A percentile compares a stretch with the other conserved stretches of the same genome.
These are phyloP conservation scores for Saturnispora zaruensis DNA, from an alignment of 805 yeast genomes.

Conservation along the genomic window DNA sequence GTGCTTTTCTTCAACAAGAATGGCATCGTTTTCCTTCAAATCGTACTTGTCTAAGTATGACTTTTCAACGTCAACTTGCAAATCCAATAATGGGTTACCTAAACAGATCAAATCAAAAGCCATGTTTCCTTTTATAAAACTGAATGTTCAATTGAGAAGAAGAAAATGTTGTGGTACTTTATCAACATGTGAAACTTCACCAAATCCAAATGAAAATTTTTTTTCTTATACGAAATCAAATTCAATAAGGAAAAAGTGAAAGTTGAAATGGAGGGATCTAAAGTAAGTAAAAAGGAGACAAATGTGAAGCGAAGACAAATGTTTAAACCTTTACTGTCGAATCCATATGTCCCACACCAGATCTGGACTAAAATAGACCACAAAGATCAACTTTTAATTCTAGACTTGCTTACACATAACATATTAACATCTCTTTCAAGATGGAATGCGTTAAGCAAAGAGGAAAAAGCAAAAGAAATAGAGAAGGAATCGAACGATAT, in stretches of 20 bases:
- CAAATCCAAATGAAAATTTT: not conserved
- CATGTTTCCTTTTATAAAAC: slow-evolving; percentile 29
- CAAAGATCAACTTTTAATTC: slow-evolving; percentile 23
- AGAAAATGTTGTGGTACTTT: not conserved
- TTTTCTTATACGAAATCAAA: not conserved
- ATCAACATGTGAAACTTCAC: slow-evolving; percentile 6
- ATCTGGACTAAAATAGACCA: slow-evolving; percentile 35
- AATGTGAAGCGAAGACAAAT: slow-evolving; percentile 47
- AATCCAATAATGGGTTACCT: slow-evolving; percentile 83
- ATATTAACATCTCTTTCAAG: slow-evolving; percentile 11
- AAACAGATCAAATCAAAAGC: slow-evolving; percentile 68
- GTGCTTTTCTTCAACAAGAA: slow-evolving; percentile 74
- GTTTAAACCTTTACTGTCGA: slow-evolving; percentile 56
- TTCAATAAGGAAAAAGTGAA: not conserved
- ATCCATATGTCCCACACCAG: slow-evolving; percentile 44
- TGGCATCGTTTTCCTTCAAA: slow-evolving; percentile 89
- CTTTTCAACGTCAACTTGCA: slow-evolving; percentile 66
- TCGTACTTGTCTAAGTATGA: slow-evolving; percentile 71
- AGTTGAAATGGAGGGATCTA: slow-evolving; percentile 1
- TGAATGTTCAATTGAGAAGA: not conserved
- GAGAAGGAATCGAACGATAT: slow-evolving; percentile 12
- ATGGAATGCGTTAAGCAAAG: slow-evolving; percentile 19
- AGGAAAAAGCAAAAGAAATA: slow-evolving; percentile 22
- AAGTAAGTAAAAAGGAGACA: slow-evolving; percentile 26
- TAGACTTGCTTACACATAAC: slow-evolving; percentile 19